Evolutionary conservation across 2,329 filamentous ascomycete species (phyloP).

Genomic region (Aspergillus flavus): DNA sequence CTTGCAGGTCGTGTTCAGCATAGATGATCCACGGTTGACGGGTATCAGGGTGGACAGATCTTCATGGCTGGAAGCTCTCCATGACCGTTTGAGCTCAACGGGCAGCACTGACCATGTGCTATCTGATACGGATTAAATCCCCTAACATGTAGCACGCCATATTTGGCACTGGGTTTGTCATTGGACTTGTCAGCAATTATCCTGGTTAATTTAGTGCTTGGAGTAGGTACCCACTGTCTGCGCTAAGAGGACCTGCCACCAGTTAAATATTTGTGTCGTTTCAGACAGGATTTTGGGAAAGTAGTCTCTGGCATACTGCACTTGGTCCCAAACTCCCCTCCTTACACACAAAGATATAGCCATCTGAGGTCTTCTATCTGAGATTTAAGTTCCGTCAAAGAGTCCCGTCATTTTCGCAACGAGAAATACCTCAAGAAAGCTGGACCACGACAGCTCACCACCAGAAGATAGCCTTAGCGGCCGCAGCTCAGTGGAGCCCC

Average conservation of each 20-base stretch:
- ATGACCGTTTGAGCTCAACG: not conserved
- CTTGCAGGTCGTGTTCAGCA: not conserved
- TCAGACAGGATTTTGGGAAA: too few species aligned
- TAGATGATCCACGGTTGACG: not conserved
- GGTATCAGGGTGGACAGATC: not conserved
- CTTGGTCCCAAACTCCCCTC: not conserved
- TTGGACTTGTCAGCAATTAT: not conserved
- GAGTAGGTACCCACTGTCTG: not conserved
- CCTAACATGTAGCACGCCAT: slow-evolving; percentile 2
- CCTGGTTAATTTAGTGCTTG: not conserved
- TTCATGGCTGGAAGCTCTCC: not conserved
- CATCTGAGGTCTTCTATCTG: not conserved
- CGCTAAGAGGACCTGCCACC: not conserved
- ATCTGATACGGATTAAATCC: not conserved
- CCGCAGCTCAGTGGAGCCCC: not conserved
- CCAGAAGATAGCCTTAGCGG: not conserved
- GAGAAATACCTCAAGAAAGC: not conserved
- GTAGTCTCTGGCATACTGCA: too few species aligned
- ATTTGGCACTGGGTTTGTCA: not conserved
- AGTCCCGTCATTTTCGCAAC: too few species aligned
- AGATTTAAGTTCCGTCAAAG: not conserved
- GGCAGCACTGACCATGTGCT: not conserved
- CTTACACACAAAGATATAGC: not conserved
- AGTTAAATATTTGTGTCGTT: not conserved
- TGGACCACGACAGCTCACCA: not conserved